phyloP scores from a whole-genome alignment of 495 filamentous ascomycete genomes.

The Penicillium argentinense region DNA sequence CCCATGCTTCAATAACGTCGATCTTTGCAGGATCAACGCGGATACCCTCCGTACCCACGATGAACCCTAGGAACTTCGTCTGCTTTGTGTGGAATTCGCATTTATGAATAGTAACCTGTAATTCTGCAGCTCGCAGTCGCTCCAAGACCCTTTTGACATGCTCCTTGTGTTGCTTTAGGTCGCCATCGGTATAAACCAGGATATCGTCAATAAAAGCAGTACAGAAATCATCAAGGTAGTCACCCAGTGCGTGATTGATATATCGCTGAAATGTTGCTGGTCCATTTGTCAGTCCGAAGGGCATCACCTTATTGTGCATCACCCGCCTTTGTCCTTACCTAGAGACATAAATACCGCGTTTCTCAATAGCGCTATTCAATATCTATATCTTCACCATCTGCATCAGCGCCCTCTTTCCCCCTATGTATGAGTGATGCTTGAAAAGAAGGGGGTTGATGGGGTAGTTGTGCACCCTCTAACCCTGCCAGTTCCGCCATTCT shows the following conservation, averaged over 20 bases:
- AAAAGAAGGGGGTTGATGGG: no score
- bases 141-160: not conserved
- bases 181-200: constrained; percentile 23
- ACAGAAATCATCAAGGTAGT: constrained; percentile 25
- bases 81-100: constrained; percentile 7
- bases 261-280: constrained; percentile 28
- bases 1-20: constrained; percentile 5
- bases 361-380: no score
- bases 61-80: constrained; percentile 12
- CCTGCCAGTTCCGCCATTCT: no score
- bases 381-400: no score
- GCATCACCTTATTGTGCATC: constrained; percentile 19
- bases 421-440: no score
- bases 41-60: constrained; percentile 7
- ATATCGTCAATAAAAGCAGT: constrained; percentile 36
- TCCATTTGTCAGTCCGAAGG: constrained; percentile 13
- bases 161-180: not conserved
- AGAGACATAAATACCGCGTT: no score
- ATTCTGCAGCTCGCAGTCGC: not conserved
- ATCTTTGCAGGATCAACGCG: constrained; percentile 15
- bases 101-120: not conserved
- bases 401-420: no score
- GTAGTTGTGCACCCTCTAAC: no score
- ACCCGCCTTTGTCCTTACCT: no score
- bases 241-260: constrained; percentile 27